Base-by-base conservation (phyloP, 495 filamentous ascomycete genomes). In the Penicillium subrubescens region DNA sequence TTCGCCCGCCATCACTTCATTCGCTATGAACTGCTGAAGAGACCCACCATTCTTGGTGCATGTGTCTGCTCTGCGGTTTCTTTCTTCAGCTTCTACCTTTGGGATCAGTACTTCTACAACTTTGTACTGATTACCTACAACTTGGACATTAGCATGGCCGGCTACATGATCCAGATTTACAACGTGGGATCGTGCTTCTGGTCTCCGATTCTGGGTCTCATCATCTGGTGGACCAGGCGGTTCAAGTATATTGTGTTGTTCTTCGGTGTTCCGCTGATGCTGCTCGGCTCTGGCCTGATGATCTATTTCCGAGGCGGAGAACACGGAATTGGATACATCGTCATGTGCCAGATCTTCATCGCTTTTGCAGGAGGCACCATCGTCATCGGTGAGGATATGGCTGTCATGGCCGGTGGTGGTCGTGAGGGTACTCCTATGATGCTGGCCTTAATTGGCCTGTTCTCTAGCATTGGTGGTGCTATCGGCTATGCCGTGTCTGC, bases 321-420 rank as follows among this genome's bases (percentile, higher is more conserved):
- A 35, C 77, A 79, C 37, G 71, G 80, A 46, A 79, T 92, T 39
- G 90, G 88, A 27, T 91, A 89, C 73, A 77, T 94, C 35, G 77
- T 92, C 69, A 91, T 92, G 87, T 89, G 85, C 69, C 89, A 93
- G 73, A 89, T 93, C 70, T 88, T 92, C 76, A 91, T 93, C 67
- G 87, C 90, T 31, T 85, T 94, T 58, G 80, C 82, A 15, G 89
- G 88, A 19, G 87, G 87, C 35, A 87, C 84, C 3, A 69, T 89
- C 7, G 77, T 92, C 59, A 89, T 93, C 69, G 82, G 79, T 55
- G 83, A 90, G 66, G 86, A 93, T 62, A 89, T 93, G 73, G 89
- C 89, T 5, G 86, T 87, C 73, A 90, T 93, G 89, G 88, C 90
- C 0, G 86, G 84, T 5, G 82, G 86, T 7, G 76, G 77, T 25